These are phyloP conservation scores for Leavenworthia alabamica DNA, from an alignment of 345 rosid genomes.

Conservation along the genomic window DNA sequence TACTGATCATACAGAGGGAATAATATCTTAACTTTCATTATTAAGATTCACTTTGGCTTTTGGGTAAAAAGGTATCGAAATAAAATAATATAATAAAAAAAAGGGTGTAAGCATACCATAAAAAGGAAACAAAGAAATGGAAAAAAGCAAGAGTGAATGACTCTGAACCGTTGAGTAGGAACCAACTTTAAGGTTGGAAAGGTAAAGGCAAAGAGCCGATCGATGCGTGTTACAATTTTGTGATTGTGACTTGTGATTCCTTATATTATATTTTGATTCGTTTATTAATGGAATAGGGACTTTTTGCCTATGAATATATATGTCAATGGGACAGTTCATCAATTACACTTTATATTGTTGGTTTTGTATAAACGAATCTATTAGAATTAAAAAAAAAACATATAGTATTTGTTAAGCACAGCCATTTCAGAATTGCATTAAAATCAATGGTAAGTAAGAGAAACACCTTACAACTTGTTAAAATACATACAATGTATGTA, in stretches of 20 bases:
- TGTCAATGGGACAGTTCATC: not conserved
- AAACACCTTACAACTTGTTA: not conserved
- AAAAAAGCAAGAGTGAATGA: conserved; percentile 16
- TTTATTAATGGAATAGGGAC: not conserved
- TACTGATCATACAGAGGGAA: conserved; percentile 19
- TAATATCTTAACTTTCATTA: conserved; percentile 20
- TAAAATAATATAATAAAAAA: not conserved
- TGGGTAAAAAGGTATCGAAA: not conserved
- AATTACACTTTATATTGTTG: not conserved
- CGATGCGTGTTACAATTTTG: conserved; percentile 2
- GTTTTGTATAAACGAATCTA: not conserved
- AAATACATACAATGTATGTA: not conserved
- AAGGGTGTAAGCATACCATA: not conserved
- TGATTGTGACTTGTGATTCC: conserved; percentile 22
- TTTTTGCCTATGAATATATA: not conserved
- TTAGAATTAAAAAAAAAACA: not conserved
- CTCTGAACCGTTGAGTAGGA: conserved; percentile 21
- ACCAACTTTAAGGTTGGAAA: conserved; percentile 22
- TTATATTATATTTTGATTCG: conserved; percentile 4
- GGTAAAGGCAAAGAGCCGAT: conserved; percentile 7
- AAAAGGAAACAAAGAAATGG: not conserved
- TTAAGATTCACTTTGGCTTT: conserved; percentile 17
- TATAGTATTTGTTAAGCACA: not conserved
- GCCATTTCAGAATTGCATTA: not conserved
- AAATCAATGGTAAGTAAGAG: not conserved